Base-by-base conservation (phyloP, 495 filamentous ascomycete species). In the Podospora australis region DNA sequence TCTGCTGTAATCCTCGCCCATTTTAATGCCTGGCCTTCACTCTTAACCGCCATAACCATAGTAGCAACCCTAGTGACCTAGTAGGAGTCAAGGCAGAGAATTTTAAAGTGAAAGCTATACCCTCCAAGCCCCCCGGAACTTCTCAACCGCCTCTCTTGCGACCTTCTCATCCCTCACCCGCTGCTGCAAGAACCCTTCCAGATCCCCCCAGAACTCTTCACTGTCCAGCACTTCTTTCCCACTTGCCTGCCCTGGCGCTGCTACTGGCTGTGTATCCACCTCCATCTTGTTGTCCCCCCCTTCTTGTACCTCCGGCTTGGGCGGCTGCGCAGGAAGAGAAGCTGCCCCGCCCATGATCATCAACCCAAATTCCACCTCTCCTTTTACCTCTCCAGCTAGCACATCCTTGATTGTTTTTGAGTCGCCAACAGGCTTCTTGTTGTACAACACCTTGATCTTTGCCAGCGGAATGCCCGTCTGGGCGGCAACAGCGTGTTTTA, bases 131-230 rank as follows among this genome's bases (percentile, higher is more conserved):
- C 63, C 70, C 64, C 74, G 83, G 55, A 95, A 96, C 30, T 81
- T 61, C n/a, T 59, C 66, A 39, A 73, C 65, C 50, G 87, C 66
- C 62, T 80, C 79, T 54, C 73, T 78, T 6, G 83, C 86, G 48
- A 81, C 77, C 45, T 66, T 68, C 49, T 83, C 78, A 65, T 94
- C 86, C 65, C 81, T 79, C 49, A 96, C 53, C 65, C 86, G 78
- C 73, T 88, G 84, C 56, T 78, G 65, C 64, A 98, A 64, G 60
- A 83, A 98, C 11, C 78, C 87, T 60, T 79, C 81, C 53, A 98
- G 62, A 73, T 97, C 92, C 26, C 69, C 67, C 92, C 92, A 98
- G 67, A 98, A 98, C 51, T 77, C 80, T 25, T 85, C 81, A 20
- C 79, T 83, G 50, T 73, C 58, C 52, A 96, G 56, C 30, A 85